Evolutionary conservation across 176 grass and related monocot genomes (phyloP), one percentile per base, ranked within the genome.

Genomic region (Phyllostachys edulis): DNA sequence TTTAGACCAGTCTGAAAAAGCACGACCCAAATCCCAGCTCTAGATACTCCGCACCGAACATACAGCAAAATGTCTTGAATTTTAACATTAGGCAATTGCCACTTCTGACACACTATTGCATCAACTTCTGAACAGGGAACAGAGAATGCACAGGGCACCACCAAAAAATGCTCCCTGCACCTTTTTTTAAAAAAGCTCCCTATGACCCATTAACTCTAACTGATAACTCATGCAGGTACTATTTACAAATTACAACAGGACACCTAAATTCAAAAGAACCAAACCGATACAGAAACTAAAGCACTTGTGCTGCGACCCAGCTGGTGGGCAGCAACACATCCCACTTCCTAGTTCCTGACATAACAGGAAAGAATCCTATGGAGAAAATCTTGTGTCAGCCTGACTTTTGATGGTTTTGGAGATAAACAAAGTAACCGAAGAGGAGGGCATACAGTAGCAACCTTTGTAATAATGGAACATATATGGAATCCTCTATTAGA

Each of bases 171-270:
- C 45, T 71, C 71, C 36, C 32, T 34, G 2, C 1, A 34, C 32
- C 32, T 29, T 29, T 29, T 29, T 29, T 29, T 29, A 34, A 34
- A 29, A 29, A 29, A 34, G 32, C 44, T 45, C 44, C 10, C 44
- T 45, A 11, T 45, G 44, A 45, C 62, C 2, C 32, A 34, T 34
- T 34, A 34, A 34, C 32, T 34, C 32, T 34, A 62, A 36, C 52
- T 42, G 15, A 69, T 34, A 62, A 36, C 52, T 42, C 21, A 69
- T 26, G n/a, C 64, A 49, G 39, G 16, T 23, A 55, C 67, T 73
- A 83, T 79, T 60, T 86, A 86, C 87, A 89, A 11, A 81, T 45
- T 77, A 90, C 78, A 90, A 90, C 65, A 82, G 13, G 27, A 10
- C 32, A 1, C 57, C 73, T 41, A 84, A 44, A 45, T 70, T 72